Base-by-base conservation (phyloP, 1,284 basidiomycete species). In the Pseudozyma sp. region DNA sequence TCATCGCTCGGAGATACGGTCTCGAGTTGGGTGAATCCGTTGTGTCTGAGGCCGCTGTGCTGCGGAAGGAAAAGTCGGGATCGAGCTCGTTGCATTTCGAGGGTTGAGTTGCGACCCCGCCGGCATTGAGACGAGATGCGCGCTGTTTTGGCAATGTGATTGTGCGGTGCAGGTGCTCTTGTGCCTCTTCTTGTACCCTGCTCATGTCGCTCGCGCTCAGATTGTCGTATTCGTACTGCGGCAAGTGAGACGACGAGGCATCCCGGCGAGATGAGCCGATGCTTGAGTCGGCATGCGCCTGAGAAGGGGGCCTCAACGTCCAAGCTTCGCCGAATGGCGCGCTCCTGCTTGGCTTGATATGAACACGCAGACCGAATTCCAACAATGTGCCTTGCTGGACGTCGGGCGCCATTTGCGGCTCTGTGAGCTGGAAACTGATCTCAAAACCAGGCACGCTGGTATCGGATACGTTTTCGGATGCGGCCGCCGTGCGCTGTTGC, bases 351-450 rank as follows among this genome's bases (percentile, higher is more conserved):
- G 67, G 67, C 37, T 48, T 59, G 56, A 68, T 52, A 9, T 37
- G 37, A 7, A 71, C 54, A 5, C 54, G 62, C 16, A 71, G 16
- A 2, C 59, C 69, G 24, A 72, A 59, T 30, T 72, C 69, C 29
- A 72, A 14, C 29, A 72, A 31, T 7, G 54, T 55, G 9, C 59
- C 63, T 7, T 35, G 24, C 14, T 43, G 31, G 13, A 34, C 16
- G 31, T 54, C 40, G 14, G 59, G 44, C 4, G 59, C 37, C 19
- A 66, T 33, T 29, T 44, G 55, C 2, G 69, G 69, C 35, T 63
- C 47, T 14, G 34, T 37, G 11, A 72, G 50, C 31, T 58, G 43
- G 13, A 72, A 72, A 46, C 63, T 72, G 51, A 72, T 58, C n/a
- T 72, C 69, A 17, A 72, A 64, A 17, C 56, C 61, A 24, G 60